phyloP scores from a whole-genome alignment of 371 early-diverging fungal genomes.

The Mortierella sp. region DNA sequence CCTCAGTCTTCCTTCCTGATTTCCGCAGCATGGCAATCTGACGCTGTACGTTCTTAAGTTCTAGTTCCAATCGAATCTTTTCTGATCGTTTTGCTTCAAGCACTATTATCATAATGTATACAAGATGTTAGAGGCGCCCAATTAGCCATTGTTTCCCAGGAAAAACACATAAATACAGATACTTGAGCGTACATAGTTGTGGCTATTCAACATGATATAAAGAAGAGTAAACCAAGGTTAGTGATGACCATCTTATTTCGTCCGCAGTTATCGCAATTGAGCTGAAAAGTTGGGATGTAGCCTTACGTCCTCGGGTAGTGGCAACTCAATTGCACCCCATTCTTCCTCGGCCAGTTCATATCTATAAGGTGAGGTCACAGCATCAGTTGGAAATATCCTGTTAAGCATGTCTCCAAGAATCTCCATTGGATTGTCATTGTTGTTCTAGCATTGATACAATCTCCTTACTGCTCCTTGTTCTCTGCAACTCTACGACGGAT shows the following conservation, averaged over 20 bases:
- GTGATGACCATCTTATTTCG: background rate
- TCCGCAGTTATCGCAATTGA: background rate
- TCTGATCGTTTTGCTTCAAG: slow-evolving; percentile 71
- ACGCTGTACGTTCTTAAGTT: slow-evolving; percentile 65
- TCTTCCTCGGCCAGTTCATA: slow-evolving; percentile 77
- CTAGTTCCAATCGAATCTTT: slow-evolving; percentile 59
- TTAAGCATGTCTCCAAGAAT: too few relatives aligned
- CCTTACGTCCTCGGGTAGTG: slow-evolving; percentile 73
- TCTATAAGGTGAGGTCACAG: slow-evolving; percentile 49
- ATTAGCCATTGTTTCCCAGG: background rate
- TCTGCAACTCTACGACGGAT: slow-evolving; percentile 71
- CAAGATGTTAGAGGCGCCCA: too few relatives aligned
- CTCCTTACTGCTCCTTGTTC: slow-evolving; percentile 75
- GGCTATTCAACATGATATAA: slow-evolving; percentile 10
- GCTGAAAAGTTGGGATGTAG: background rate
- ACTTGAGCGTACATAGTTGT: slow-evolving; percentile 27
- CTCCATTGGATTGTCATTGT: too few relatives aligned
- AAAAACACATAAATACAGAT: background rate
- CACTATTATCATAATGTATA: slow-evolving; percentile 31
- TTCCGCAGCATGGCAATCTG: slow-evolving; percentile 57
- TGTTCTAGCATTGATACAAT: too few relatives aligned
- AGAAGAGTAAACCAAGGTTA: background rate
- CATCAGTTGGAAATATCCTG: too few relatives aligned
- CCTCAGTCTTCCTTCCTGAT: slow-evolving; percentile 36
- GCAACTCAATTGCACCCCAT: slow-evolving; percentile 77